Evolutionary conservation across 177 flowering plant genomes (phyloP).

Genomic region (Vitis hybrid): DNA sequence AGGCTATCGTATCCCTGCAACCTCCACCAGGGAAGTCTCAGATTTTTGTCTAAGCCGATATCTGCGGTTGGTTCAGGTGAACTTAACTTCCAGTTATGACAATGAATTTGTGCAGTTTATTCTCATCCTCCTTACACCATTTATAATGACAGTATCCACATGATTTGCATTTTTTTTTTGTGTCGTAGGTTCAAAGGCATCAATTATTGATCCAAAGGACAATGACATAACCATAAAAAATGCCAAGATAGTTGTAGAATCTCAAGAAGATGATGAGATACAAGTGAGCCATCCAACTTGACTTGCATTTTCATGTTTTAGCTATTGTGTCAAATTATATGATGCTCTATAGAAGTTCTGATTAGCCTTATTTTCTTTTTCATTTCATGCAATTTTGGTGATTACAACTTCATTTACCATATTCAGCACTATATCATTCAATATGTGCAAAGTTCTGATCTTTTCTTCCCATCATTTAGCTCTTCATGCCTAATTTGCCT

Average conservation of each 20-base stretch:
- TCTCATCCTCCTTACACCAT: not conserved
- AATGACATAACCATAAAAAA: conserved; percentile 33
- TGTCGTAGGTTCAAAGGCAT: conserved; percentile 57
- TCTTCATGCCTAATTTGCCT: not conserved
- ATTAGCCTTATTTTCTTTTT: not conserved
- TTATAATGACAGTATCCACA: not conserved
- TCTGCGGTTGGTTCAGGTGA: conserved; percentile 62
- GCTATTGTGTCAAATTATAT: no score
- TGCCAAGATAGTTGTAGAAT: conserved; percentile 58
- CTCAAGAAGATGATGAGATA: conserved; percentile 52
- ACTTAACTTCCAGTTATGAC: conserved; percentile 2
- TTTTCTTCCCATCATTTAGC: not conserved
- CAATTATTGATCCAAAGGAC: conserved; percentile 39
- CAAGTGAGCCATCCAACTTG: conserved; percentile 39
- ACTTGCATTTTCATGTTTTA: not conserved
- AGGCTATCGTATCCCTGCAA: conserved; percentile 9
- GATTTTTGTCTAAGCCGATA: conserved; percentile 17
- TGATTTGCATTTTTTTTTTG: conserved; percentile 4
- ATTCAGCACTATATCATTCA: not conserved
- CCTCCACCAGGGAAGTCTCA: not conserved
- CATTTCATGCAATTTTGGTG: not conserved
- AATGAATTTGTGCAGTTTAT: not conserved
- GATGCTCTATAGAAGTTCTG: no score
- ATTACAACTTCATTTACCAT: not conserved
- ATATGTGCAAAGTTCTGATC: not conserved